phyloP scores from a whole-genome alignment of 1,284 basidiomycete genomes.

The Cronartium ribicola region DNA sequence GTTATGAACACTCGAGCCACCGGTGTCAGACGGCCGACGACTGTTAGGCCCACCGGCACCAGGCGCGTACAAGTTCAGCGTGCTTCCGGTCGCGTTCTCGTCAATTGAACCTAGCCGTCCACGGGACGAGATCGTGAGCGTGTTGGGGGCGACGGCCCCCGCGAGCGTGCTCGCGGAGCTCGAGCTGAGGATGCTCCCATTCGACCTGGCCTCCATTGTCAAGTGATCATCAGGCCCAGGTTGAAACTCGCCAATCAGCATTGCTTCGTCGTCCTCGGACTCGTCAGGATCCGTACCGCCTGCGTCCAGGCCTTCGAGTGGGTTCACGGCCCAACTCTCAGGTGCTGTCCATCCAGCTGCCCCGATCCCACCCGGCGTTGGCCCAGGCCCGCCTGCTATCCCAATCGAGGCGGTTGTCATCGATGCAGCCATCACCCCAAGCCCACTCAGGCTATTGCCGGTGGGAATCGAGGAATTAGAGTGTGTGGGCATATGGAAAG shows the following conservation, averaged over 20 bases:
- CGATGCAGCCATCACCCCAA: neutral
- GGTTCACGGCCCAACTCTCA: conserved; percentile 42
- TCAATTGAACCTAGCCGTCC: conserved; percentile 38
- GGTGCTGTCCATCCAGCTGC: conserved; percentile 37
- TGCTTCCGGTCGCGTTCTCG: conserved; percentile 15
- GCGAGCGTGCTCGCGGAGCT: conserved; percentile 12
- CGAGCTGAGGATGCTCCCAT: conserved; percentile 20
- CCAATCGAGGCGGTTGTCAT: neutral
- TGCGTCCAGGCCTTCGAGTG: conserved; percentile 28
- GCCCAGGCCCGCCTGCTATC: neutral
- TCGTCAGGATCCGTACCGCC: conserved; percentile 27
- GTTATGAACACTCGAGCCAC: conserved; percentile 27
- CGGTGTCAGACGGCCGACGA: conserved; percentile 32
- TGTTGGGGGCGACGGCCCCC: neutral
- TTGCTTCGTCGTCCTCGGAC: conserved; percentile 30
- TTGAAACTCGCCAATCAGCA: conserved; percentile 53
- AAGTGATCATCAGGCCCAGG: conserved; percentile 62
- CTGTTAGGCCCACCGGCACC: conserved; percentile 10
- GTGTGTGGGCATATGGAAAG: neutral
- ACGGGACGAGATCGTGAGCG: conserved; percentile 16
- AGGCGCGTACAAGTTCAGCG: neutral
- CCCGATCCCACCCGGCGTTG: conserved; percentile 1
- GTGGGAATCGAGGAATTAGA: conserved; percentile 5
- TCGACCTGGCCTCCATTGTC: conserved; percentile 8
- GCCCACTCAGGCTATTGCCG: conserved; percentile 4